Percentiles rank a stretch among this genome's conserved stretches.
Evolutionary conservation across 805 yeast species (phyloP).

Genomic region (Schwanniomyces yamadae): DNA sequence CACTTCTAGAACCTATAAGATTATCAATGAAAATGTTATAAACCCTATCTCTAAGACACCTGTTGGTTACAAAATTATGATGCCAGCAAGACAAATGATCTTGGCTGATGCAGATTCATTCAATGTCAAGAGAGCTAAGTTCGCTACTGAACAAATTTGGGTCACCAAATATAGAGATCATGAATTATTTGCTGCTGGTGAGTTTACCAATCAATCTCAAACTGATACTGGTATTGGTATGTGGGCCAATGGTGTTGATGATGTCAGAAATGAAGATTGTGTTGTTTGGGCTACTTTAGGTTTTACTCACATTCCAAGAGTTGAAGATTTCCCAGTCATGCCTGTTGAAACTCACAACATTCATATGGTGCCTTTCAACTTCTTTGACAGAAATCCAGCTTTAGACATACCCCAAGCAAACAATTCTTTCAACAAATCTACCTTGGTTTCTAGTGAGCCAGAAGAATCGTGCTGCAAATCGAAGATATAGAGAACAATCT

Average conservation of each 20-base stretch:
- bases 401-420: conserved; percentile 72
- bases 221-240: conserved; percentile 66
- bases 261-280: conserved; percentile 70
- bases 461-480: conserved; percentile 36
- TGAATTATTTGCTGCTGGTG: conserved; percentile 78
- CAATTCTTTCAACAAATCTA: conserved; percentile 66
- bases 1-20: conserved; percentile 71
- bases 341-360: conserved; percentile 75
- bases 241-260: conserved; percentile 68
- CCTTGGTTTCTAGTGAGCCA: conserved; percentile 28
- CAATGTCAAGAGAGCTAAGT: conserved; percentile 69
- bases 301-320: conserved; percentile 77
- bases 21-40: conserved; percentile 69
- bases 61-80: conserved; percentile 70
- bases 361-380: conserved; percentile 66
- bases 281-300: conserved; percentile 84
- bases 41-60: conserved; percentile 70
- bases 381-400: conserved; percentile 77
- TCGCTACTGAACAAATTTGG: conserved; percentile 79
- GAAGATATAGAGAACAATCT: conserved; percentile 28
- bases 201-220: conserved; percentile 78
- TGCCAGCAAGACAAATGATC: conserved; percentile 77
- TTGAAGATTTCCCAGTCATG: conserved; percentile 89
- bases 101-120: conserved; percentile 62
- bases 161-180: conserved; percentile 75